Evolutionary conservation across 768 basidiomycete species (phyloP).

Genomic region (Tricholoma hemisulphureum): DNA sequence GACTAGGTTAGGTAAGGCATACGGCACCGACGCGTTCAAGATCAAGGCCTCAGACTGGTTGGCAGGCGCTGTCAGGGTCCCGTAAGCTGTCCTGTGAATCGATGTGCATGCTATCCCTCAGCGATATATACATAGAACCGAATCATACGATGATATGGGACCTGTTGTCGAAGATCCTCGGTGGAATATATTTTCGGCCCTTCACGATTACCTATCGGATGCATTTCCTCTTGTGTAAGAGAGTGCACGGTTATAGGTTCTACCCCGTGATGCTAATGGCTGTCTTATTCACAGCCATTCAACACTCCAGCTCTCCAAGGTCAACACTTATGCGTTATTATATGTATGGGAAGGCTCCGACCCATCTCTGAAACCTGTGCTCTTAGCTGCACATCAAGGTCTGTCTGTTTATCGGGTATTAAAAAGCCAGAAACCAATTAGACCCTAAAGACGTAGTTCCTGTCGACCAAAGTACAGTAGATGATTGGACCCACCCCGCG

Average conservation of each 20-base stretch:
- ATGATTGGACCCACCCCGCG: slow-evolving; percentile 55
- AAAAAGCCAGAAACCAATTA: neutral
- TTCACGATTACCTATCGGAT: slow-evolving; percentile 53
- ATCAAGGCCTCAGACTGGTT: slow-evolving; percentile 44
- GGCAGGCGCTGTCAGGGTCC: slow-evolving; percentile 45
- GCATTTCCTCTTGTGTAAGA: slow-evolving; percentile 67
- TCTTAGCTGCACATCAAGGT: slow-evolving; percentile 72
- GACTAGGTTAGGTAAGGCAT: slow-evolving; percentile 29
- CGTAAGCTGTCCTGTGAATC: slow-evolving; percentile 28
- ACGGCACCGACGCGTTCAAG: slow-evolving; percentile 39
- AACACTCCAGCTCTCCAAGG: slow-evolving; percentile 58
- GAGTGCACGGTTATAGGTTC: neutral
- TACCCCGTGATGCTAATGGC: neutral
- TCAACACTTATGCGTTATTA: slow-evolving; percentile 76
- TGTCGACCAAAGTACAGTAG: slow-evolving; percentile 47
- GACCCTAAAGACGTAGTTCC: slow-evolving; percentile 55
- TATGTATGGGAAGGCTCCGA: slow-evolving; percentile 72
- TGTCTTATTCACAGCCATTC: slow-evolving; percentile 42
- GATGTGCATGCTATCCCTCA: neutral
- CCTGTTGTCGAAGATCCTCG: slow-evolving; percentile 47
- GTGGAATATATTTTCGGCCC: slow-evolving; percentile 52
- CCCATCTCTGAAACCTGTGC: slow-evolving; percentile 59
- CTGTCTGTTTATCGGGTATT: slow-evolving; percentile 1
- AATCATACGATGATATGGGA: slow-evolving; percentile 51
- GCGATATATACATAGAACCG: slow-evolving; percentile 40